Conservation (phyloP, 164 flowering plant genomes). For the Tetracentron sinense region DNA sequence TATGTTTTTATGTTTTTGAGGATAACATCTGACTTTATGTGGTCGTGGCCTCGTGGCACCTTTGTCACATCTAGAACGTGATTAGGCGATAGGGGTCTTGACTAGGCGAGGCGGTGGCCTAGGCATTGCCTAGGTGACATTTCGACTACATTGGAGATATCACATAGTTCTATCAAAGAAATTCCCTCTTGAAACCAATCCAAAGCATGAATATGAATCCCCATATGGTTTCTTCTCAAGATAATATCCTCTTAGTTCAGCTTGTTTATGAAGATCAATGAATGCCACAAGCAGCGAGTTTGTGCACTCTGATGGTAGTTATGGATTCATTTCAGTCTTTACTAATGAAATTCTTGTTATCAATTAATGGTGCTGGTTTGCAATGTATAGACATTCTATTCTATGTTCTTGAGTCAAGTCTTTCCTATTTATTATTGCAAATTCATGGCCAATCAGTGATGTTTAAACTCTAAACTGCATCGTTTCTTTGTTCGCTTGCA, state of each 20-base stretch:
- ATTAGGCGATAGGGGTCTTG: too few species aligned
- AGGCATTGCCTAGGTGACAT: too few species aligned
- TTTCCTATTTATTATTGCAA: conserved; percentile 1
- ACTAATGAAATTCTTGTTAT: not conserved
- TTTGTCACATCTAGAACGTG: too few species aligned
- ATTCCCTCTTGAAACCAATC: not conserved
- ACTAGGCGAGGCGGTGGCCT: too few species aligned
- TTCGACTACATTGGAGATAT: too few species aligned
- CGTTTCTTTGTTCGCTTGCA: not conserved
- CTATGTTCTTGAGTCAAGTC: not conserved
- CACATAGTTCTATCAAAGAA: not conserved
- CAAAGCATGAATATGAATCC: not conserved
- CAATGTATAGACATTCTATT: not conserved
- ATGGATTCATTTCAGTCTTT: not conserved
- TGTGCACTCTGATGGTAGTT: not conserved
- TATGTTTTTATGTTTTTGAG: too few species aligned
- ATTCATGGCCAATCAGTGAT: not conserved
- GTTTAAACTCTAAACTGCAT: not conserved
- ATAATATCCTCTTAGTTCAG: not conserved
- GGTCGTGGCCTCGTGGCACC: too few species aligned
- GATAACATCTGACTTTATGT: too few species aligned
- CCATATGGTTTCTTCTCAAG: not conserved
- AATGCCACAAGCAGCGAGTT: not conserved
- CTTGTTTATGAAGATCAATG: conserved; percentile 11
- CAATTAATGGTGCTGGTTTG: conserved; percentile 1